Base-by-base conservation (phyloP, 2,329 filamentous ascomycete species). In the Fusarium brachygibbosum region DNA sequence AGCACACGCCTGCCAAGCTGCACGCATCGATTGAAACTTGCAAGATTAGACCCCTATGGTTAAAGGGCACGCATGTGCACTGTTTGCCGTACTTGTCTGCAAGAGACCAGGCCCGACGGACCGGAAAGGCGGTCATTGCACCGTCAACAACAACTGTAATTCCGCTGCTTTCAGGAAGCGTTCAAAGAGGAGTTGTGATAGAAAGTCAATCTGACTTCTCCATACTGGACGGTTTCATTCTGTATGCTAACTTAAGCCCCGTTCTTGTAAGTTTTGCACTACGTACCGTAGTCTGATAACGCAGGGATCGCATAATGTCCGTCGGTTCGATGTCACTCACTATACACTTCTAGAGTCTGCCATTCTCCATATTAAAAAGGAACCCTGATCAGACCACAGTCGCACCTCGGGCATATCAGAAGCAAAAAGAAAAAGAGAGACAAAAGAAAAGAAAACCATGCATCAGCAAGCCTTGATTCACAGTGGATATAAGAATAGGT, bases 211-310 rank as follows among this genome's bases (percentile, higher is more conserved):
- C 25, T 7, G 23, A 12, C 10, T 29, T 51, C n/a, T 28, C 31
- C 21, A 28, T 37, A 19, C 17, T 37, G 14, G 23, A 16, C 13
- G 16, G 25, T 19, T 25, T 29, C 17, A 40, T 28, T 40, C 34
- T 21, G 13, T 38, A 29, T 40, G 11, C 13, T 34, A 21, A 16
- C 23, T 29, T 17, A 40, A n/a, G 34, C 13, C 28, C 25, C 17
- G 28, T 21, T 50, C 46, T 38, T 38, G n/a, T 38, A 40, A 17
- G 34, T 51, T 51, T 51, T 34, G 35, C 34, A 50, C n/a, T 35
- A 19, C 23, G 8, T 19, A 25, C 32, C 16, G 21, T 28, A 51
- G 23, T 51, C 48, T 51, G 23, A 51, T 21, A 37, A 34, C 25
- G 34, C 23, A 40, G 23, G 48, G 34, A 40, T 38, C 48, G 35